Evolutionary conservation across 2,329 filamentous ascomycete genomes (phyloP).

Genomic region (Aspergillaceae sp.): DNA sequence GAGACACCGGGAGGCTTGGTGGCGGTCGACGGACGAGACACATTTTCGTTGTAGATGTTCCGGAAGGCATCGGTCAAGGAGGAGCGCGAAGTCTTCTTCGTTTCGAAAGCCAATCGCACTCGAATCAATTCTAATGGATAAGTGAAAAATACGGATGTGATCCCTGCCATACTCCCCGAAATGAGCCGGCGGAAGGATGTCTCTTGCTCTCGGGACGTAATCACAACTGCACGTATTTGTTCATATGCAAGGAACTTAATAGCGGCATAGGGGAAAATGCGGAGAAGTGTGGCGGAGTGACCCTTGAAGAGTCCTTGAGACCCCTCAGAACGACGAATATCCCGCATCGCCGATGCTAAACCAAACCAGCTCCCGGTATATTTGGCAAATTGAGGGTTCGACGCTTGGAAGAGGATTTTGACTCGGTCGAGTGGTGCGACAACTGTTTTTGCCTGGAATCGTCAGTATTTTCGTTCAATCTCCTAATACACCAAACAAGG

Average conservation of each 20-base stretch:
- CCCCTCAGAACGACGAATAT: conserved; percentile 73
- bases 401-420: conserved; percentile 96
- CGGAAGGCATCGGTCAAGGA: conserved; percentile 68
- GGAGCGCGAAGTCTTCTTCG: conserved; percentile 61
- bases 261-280: conserved; percentile 94
- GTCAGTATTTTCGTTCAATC: conserved; percentile 1
- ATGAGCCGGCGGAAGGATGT: conserved; percentile 61
- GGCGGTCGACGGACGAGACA: conserved; percentile 29
- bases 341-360: conserved; percentile 68
- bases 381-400: conserved; percentile 86
- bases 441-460: conserved; percentile 73
- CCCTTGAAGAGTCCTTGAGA: conserved; percentile 74
- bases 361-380: conserved; percentile 86
- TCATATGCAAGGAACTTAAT: conserved; percentile 99
- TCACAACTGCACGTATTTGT: conserved; percentile 75
- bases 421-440: conserved; percentile 94
- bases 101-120: conserved; percentile 91
- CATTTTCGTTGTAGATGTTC: conserved; percentile 76
- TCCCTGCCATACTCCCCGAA: conserved; percentile 49
- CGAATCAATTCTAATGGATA: conserved; percentile 91
- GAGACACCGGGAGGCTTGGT: conserved; percentile 35
- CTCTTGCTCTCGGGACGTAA: conserved; percentile 63
- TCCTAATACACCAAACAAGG: neutral
- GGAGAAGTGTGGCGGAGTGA: conserved; percentile 84
- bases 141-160: conserved; percentile 89